Conservation (phyloP, 2,329 filamentous ascomycete genomes). For the Exophiala mesophila region DNA sequence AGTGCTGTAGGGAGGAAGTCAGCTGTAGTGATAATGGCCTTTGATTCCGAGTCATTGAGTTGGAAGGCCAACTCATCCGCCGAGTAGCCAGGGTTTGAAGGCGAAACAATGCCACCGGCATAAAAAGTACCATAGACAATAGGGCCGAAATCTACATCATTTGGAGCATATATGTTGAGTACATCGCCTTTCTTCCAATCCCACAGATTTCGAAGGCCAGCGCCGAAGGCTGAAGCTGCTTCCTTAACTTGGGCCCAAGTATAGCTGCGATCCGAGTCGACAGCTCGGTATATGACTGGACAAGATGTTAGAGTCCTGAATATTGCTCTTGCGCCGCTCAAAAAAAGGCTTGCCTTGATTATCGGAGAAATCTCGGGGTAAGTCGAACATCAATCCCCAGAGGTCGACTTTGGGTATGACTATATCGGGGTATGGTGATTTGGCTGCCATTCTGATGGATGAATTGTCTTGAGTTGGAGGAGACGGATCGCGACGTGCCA, state of each 20-base stretch:
- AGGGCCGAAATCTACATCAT: conserved; percentile 75
- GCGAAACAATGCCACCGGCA: conserved; percentile 75
- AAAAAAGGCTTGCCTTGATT: conserved; percentile 14
- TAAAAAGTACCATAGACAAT: conserved; percentile 75
- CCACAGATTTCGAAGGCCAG: conserved; percentile 69
- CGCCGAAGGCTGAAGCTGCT: conserved; percentile 68
- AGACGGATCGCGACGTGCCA: too few relatives aligned
- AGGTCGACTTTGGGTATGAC: conserved; percentile 70
- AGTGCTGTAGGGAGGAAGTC: conserved; percentile 60
- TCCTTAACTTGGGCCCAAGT: conserved; percentile 64
- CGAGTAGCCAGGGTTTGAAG: conserved; percentile 84
- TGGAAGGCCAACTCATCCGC: conserved; percentile 79
- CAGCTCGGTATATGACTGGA: conserved; percentile 25
- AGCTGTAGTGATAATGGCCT: conserved; percentile 69
- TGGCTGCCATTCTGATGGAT: conserved; percentile 64
- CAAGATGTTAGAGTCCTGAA: not conserved
- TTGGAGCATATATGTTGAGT: conserved; percentile 75
- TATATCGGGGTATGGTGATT: conserved; percentile 60
- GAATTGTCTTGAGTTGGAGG: too few relatives aligned
- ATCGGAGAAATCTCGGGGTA: conserved; percentile 22
- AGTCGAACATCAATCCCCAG: conserved; percentile 56
- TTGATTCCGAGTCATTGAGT: conserved; percentile 70
- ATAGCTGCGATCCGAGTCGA: conserved; percentile 59
- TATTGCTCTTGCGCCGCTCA: too few relatives aligned
- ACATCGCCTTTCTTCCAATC: conserved; percentile 82